Evolutionary conservation across 768 basidiomycete species (phyloP).

Genomic region (Mycena leptocephala): DNA sequence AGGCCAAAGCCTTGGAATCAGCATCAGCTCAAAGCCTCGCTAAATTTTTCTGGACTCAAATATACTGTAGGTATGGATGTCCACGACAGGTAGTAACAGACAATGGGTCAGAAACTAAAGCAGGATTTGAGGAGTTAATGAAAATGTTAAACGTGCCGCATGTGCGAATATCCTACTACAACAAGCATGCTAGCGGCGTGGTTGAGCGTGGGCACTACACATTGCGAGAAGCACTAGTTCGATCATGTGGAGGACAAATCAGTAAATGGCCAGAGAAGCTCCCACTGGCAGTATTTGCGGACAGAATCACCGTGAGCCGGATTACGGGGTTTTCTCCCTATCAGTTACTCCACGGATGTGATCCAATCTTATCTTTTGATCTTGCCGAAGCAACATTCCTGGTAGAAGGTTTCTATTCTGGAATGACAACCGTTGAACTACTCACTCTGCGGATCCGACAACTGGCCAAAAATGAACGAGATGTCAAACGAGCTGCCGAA

Average conservation of each 20-base stretch:
- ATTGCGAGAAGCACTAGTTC: not conserved
- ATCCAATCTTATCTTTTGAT: conserved; percentile 46
- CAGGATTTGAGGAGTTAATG: conserved; percentile 34
- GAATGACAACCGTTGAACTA: conserved; percentile 35
- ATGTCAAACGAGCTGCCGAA: conserved; percentile 37
- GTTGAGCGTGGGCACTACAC: not conserved
- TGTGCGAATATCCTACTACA: not conserved
- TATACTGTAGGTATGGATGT: no score
- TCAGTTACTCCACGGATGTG: conserved; percentile 34
- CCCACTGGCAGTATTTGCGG: conserved; percentile 25
- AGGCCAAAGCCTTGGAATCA: conserved; percentile 44
- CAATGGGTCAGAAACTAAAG: conserved; percentile 45
- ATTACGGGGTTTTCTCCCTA: conserved; percentile 40
- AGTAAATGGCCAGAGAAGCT: conserved; percentile 23
- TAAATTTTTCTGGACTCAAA: conserved; percentile 50
- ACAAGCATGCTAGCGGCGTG: not conserved
- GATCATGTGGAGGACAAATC: conserved; percentile 8
- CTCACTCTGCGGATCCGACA: conserved; percentile 43
- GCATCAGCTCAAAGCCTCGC: conserved; percentile 34
- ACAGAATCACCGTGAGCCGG: conserved; percentile 30
- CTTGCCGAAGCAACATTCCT: conserved; percentile 48
- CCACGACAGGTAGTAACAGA: no score
- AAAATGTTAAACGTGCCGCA: not conserved
- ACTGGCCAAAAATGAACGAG: conserved; percentile 35
- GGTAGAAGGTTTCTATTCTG: conserved; percentile 31